These are phyloP conservation scores for Paraphoma sp. DNA, from an alignment of 2,329 filamentous ascomycete genomes.

Conservation along the genomic window DNA sequence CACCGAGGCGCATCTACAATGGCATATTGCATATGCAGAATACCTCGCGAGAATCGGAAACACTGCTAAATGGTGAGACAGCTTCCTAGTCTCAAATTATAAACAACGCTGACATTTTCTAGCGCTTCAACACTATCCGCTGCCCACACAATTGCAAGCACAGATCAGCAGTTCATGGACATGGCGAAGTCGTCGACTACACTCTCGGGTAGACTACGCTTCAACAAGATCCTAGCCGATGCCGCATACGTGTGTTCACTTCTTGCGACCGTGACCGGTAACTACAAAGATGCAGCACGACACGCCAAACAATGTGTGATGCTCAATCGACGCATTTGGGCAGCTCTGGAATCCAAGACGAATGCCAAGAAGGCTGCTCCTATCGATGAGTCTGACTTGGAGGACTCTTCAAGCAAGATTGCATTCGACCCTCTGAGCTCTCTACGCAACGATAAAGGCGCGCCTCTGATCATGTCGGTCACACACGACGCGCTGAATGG, in stretches of 20 bases:
- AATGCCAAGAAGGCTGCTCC: constrained; percentile 23
- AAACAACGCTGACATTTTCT: constrained; percentile 14
- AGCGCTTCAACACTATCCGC: constrained; percentile 38
- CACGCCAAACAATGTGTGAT: constrained; percentile 58
- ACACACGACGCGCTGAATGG: constrained; percentile 58
- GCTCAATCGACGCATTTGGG: constrained; percentile 60
- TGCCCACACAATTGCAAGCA: constrained; percentile 37
- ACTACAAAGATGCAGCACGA: constrained; percentile 53
- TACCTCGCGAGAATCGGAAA: constrained; percentile 74
- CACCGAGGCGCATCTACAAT: constrained; percentile 58
- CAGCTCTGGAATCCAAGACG: constrained; percentile 55
- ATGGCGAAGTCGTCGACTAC: constrained; percentile 40
- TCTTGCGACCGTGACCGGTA: constrained; percentile 65
- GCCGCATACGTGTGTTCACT: constrained; percentile 70
- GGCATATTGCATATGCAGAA: constrained; percentile 76
- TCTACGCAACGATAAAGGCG: constrained; percentile 35
- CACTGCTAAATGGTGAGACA: constrained; percentile 62
- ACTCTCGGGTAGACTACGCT: constrained; percentile 42
- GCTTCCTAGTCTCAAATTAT: background rate
- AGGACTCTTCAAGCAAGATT: constrained; percentile 20
- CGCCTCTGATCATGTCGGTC: constrained; percentile 49
- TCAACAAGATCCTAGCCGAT: constrained; percentile 63
- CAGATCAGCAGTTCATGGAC: constrained; percentile 35
- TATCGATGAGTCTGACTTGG: constrained; percentile 19
- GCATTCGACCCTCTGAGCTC: constrained; percentile 37